Evolutionary conservation across 768 basidiomycete genomes (phyloP).

Genomic region (Rhizopogon vesiculosus): DNA sequence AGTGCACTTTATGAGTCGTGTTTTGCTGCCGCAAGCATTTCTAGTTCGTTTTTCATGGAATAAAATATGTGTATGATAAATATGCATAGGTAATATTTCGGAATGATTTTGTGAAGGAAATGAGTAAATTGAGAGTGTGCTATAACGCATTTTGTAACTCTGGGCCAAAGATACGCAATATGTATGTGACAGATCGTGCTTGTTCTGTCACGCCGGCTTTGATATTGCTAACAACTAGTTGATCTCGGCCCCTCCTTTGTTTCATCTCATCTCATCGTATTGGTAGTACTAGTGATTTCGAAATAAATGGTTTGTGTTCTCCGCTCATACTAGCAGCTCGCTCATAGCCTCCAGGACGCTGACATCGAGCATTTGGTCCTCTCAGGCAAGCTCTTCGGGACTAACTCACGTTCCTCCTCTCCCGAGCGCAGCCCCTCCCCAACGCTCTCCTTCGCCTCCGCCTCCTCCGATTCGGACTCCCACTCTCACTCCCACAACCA

Average conservation of each 20-base stretch:
- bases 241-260: too few relatives aligned
- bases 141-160: too few relatives aligned
- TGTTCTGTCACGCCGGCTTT: too few relatives aligned
- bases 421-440: slow-evolving; percentile 63
- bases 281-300: not conserved
- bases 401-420: slow-evolving; percentile 49
- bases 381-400: slow-evolving; percentile 72
- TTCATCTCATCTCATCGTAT: not conserved
- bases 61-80: not conserved
- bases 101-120: too few relatives aligned
- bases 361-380: slow-evolving; percentile 71
- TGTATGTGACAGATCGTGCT: too few relatives aligned
- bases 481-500: slow-evolving; percentile 35
- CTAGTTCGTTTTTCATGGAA: not conserved
- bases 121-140: too few relatives aligned
- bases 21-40: not conserved
- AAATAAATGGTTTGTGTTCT: not conserved
- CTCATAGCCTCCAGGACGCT: slow-evolving; percentile 21
- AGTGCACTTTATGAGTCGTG: not conserved
- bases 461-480: slow-evolving; percentile 39
- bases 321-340: not conserved
- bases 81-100: not conserved
- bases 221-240: too few relatives aligned
- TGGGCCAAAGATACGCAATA: too few relatives aligned
- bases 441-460: slow-evolving; percentile 24